phyloP scores from a whole-genome alignment of 768 basidiomycete species.

The Suillus discolor region DNA sequence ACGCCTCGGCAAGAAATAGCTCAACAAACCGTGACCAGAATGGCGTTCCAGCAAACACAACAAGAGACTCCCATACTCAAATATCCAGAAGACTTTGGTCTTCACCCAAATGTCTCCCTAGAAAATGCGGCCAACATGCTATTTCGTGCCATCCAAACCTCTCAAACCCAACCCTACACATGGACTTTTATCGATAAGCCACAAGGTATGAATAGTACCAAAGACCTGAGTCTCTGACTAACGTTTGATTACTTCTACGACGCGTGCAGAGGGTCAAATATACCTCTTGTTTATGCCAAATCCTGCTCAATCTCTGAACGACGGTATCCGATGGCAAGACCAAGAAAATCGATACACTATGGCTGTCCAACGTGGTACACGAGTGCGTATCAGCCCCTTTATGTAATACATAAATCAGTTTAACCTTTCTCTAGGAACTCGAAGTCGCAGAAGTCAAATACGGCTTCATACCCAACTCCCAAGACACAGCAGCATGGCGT shows the following conservation, averaged over 20 bases:
- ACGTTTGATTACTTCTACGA: constrained; percentile 3
- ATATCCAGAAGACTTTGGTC: constrained; percentile 66
- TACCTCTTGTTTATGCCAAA: constrained; percentile 66
- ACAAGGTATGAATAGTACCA: constrained; percentile 45
- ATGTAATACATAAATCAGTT: background rate
- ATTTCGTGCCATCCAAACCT: constrained; percentile 55
- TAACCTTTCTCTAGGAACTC: constrained; percentile 56
- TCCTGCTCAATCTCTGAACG: constrained; percentile 64
- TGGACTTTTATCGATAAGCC: constrained; percentile 84
- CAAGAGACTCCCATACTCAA: constrained; percentile 68
- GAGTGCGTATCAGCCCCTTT: constrained; percentile 46
- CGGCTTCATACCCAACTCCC: constrained; percentile 72
- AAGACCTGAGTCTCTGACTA: background rate
- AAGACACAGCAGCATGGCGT: constrained; percentile 66
- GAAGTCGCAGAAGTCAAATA: constrained; percentile 74
- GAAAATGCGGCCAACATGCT: constrained; percentile 66
- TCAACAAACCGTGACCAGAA: constrained; percentile 11
- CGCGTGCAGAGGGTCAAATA: constrained; percentile 59
- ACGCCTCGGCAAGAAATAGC: constrained; percentile 11
- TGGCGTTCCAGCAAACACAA: constrained; percentile 50
- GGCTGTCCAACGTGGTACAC: constrained; percentile 50
- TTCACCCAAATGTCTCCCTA: constrained; percentile 54
- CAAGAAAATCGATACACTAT: constrained; percentile 59
- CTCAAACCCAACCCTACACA: constrained; percentile 61
- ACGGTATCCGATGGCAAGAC: constrained; percentile 80